These are phyloP conservation scores for Coemansia sp. DNA, from an alignment of 192 early-diverging fungal genomes.

Conservation along the genomic window DNA sequence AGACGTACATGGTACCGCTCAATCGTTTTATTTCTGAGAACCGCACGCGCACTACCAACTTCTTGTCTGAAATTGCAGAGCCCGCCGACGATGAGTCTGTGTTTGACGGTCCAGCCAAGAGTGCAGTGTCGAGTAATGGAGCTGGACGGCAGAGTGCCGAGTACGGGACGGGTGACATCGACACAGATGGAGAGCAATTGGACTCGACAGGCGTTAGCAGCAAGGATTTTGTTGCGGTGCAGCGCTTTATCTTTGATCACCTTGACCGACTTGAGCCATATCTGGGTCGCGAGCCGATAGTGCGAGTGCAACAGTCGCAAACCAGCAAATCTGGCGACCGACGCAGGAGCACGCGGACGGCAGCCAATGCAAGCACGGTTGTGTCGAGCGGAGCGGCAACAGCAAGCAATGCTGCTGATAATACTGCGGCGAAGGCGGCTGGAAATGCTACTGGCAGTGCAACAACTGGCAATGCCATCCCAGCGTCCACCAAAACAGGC, in stretches of 20 bases:
- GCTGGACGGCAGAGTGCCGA: constrained; percentile 34
- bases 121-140: constrained; percentile 38
- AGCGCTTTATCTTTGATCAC: constrained; percentile 68
- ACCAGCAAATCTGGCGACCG: constrained; percentile 33
- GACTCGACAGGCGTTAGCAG: constrained; percentile 39
- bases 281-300: constrained; percentile 59
- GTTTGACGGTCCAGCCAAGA: constrained; percentile 41
- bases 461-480: background rate
- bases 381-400: constrained; percentile 2
- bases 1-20: constrained; percentile 89
- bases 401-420: background rate
- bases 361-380: constrained; percentile 10
- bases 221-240: constrained; percentile 57
- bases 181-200: constrained; percentile 16
- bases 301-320: constrained; percentile 22
- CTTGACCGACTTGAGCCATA: constrained; percentile 70
- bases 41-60: constrained; percentile 73
- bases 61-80: constrained; percentile 77
- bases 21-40: constrained; percentile 87
- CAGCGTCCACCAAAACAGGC: background rate
- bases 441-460: constrained; percentile 1
- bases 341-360: constrained; percentile 26
- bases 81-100: constrained; percentile 48
- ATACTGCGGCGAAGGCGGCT: background rate
- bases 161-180: constrained; percentile 31